Base-by-base conservation (phyloP, 306 rosid genomes). In the Casuarina glauca region DNA sequence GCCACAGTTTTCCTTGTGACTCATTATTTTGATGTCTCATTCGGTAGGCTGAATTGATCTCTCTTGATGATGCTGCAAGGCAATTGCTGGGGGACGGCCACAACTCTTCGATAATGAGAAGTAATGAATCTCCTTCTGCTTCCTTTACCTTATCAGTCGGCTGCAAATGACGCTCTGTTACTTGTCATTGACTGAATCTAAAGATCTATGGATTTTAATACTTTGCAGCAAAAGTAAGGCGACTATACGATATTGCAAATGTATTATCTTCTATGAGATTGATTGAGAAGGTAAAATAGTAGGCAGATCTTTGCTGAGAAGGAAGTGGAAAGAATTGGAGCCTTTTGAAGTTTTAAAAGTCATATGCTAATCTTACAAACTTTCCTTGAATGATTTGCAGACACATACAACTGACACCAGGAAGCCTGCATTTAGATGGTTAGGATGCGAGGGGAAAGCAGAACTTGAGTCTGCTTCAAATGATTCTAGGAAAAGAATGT, bases 51-150 rank as follows among this genome's bases (percentile, higher is more conserved):
- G 87, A 91, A 49, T 7, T 90, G 81, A 89, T 95, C 74, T 92
- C 99, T 71, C 97, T 95, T 57, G 99, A 95, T 3, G 97, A 93
- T 53, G 99, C 97, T 26, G 97, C 97, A n/a, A 91, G 70, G 52
- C 83, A 87, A 74, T 81, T 95, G 84, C 97, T 95, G 11, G 99
- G 99, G n/a, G 93, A 93, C 83, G 88, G 84, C 13, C 87, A 88
- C 32, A 89, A 85, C 64, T 57, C 88, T 41, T 85, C 97, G n/a
- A 50, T 89, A 60, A 91, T 89, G 97, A 91, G 99, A 88, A 93
- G 99, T 92, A 81, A 69, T 46, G 61, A 45, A 73, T 20, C 41
- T 12, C 9, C 4, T 11, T 60, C 78, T 38, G 26, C 55, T 45
- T 62, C 44, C 19, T 45, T 48, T 84, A n/a, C 77, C 49, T 61